Base-by-base conservation (phyloP, 495 filamentous ascomycete genomes). In the Daldinia caldariorum region DNA sequence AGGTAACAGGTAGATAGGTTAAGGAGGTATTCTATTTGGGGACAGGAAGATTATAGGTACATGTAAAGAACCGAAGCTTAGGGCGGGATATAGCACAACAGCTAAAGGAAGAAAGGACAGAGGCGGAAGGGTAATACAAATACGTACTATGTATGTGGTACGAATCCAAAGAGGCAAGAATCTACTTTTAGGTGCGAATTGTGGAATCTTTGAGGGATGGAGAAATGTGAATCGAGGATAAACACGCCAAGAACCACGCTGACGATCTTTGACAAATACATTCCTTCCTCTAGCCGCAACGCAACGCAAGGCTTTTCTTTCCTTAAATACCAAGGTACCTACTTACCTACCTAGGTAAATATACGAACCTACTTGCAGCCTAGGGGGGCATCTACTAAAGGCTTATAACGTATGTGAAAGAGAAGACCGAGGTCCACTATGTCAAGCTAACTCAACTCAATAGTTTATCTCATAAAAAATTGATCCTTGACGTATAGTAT, bases 141-240 rank as follows among this genome's bases (percentile, higher is more conserved):
- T 18, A 64, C 49, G 49, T 51, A 51, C 37, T 18, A 64, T 41
- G 49, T 51, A 51, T 45, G 61, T 53, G 22, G 43, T 45, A 58
- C 54, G 57, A 26, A 31, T 43, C 55, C 2, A 61, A 45, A 53
- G 16, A 43, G 39, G 37, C 35, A 69, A 26, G 43, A 54, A 9
- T 58, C n/a, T 47, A 47, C 43, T 47, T 47, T 47, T 47, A 47
- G 65, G 39, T 61, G 29, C 29, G 55, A 29, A n/a, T 51, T 22
- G 39, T 47, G 50, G 49, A 63, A 43, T 39, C 58, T n/a, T 51
- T 57, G 51, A 59, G 66, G 51, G 29, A 61, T 16, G 58, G 38
- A 57, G 39, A 68, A 50, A 56, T 50, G 32, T 45, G 35, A 62
- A 20, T 58, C 16, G 53, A 58, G 16, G 45, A 66, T 49, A 58